Base-by-base conservation (phyloP, 192 early-diverging fungal genomes). In the Martensiomyces pterosporus region DNA sequence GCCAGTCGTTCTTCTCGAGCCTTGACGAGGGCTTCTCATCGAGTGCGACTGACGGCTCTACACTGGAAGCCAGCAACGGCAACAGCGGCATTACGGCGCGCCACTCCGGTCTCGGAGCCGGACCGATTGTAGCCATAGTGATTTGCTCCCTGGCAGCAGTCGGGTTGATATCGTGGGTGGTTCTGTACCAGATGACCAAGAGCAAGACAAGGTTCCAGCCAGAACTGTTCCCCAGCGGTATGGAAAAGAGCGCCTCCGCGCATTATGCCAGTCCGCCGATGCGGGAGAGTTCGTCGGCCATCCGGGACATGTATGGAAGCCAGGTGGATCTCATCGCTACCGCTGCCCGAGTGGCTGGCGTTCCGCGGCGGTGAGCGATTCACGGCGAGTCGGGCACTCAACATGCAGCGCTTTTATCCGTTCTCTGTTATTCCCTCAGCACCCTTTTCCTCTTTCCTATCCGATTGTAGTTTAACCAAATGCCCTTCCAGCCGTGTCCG, bases 81-180 rank as follows among this genome's bases (percentile, higher is more conserved):
- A n/a, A n/a, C n/a, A n/a, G n/a, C n/a, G n/a, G n/a, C n/a, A n/a
- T 38, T 0, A 23, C 37, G 27, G 35, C 35, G 6, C 43, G 13
- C 22, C 24, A 5, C 39, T 43, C 29, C 6, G 29, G 29, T 5
- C 29, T 32, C 6, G 29, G 29, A 12, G 29, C 29, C 5, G 29
- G 29, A 12, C 29, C 29, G n/a, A 53, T 49, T 23, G 37, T 49
- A 10, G 64, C 24, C 3, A 43, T 66, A 4, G 46, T 21, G 9
- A 40, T 49, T 6, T 25, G 46, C 22, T 49, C 43, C 0, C 15
- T 66, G 29, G 27, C 51, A 9, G 39, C 59, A 12, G 39, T 50
- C 15, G 64, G 56, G 7, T 37, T 58, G 3, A 35, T 59, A 19
- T 66, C 64, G 17, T 66, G 64, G 64, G 39, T 22, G 1, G 56